phyloP scores from a whole-genome alignment of 2,329 filamentous ascomycete genomes.

The Claviceps pazoutovae region DNA sequence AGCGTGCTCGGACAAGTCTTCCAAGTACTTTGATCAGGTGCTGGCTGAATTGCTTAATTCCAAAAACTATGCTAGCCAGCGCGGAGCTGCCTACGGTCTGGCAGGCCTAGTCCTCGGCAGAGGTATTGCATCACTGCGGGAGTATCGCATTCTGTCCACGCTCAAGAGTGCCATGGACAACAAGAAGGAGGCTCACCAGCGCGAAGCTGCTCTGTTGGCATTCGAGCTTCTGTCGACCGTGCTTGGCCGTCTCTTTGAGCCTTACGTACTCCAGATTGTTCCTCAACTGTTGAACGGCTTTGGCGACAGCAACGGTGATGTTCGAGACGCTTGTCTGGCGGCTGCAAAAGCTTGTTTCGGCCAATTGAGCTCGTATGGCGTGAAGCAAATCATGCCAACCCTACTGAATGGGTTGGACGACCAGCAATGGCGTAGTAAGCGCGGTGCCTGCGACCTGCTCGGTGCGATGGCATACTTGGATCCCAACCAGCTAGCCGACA shows the following conservation, averaged over 20 bases:
- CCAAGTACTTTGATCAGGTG: conserved; percentile 67
- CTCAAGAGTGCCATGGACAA: conserved; percentile 79
- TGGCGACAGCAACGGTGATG: conserved; percentile 75
- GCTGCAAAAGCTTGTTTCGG: conserved; percentile 91
- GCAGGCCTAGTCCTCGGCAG: conserved; percentile 82
- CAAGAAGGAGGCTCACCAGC: conserved; percentile 80
- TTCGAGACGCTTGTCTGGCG: conserved; percentile 83
- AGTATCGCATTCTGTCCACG: conserved; percentile 73
- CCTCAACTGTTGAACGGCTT: conserved; percentile 82
- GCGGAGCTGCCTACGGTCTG: conserved; percentile 88
- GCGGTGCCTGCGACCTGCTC: conserved; percentile 89
- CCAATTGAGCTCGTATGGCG: conserved; percentile 85
- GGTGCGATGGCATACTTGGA: conserved; percentile 98
- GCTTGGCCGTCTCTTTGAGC: conserved; percentile 81
- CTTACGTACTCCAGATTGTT: conserved; percentile 91
- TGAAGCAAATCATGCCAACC: conserved; percentile 86
- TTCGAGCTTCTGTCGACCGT: conserved; percentile 83
- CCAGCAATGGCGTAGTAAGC: conserved; percentile 95
- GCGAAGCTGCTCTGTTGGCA: conserved; percentile 77
- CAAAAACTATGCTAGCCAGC: conserved; percentile 83
- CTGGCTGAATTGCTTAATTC: conserved; percentile 70
- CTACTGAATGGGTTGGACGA: conserved; percentile 87
- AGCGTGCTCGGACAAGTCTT: conserved; percentile 62
- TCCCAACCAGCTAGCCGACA: conserved; percentile 82
- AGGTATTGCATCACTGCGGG: conserved; percentile 66